Conservation (phyloP, 2,329 filamentous ascomycete species). For the Neofusicoccum ribis region DNA sequence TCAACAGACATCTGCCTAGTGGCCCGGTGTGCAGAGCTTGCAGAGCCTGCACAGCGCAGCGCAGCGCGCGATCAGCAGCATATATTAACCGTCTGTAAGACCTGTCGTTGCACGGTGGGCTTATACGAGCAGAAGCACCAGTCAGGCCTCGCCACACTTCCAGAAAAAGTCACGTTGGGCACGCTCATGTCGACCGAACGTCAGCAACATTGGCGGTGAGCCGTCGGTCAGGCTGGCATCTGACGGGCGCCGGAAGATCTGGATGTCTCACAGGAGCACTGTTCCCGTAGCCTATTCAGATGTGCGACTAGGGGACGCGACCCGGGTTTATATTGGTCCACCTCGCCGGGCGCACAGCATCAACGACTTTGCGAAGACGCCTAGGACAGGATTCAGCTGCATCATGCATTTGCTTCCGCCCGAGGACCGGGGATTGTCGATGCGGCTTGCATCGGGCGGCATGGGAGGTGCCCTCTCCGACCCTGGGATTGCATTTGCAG, state of each 20-base stretch:
- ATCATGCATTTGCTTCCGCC: slow-evolving; percentile 13
- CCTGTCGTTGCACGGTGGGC: slow-evolving; percentile 5
- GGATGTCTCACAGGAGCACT: slow-evolving; percentile 16
- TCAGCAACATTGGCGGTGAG: slow-evolving; percentile 17
- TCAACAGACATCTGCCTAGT: slow-evolving; percentile 9
- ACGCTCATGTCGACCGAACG: background rate
- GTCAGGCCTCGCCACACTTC: slow-evolving; percentile 16
- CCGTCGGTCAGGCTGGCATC: slow-evolving; percentile 10
- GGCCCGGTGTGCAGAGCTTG: background rate
- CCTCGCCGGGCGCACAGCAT: slow-evolving; percentile 14
- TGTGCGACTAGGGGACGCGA: slow-evolving; percentile 14
- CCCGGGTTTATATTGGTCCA: slow-evolving; percentile 18
- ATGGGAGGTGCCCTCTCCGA: background rate
- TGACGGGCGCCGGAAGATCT: slow-evolving; percentile 18
- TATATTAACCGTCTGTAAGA: slow-evolving; percentile 11
- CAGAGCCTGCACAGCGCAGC: background rate
- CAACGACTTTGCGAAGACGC: slow-evolving; percentile 4
- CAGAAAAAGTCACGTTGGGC: slow-evolving; percentile 14
- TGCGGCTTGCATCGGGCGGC: slow-evolving; percentile 13
- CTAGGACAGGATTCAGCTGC: slow-evolving; percentile 4
- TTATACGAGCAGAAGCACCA: slow-evolving; percentile 18
- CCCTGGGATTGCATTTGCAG: slow-evolving; percentile 1
- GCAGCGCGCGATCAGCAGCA: slow-evolving; percentile 11
- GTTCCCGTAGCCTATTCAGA: slow-evolving; percentile 11
- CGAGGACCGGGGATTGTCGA: slow-evolving; percentile 16